Base-by-base conservation (phyloP, 2,329 filamentous ascomycete species). In the Thelonectria olida region DNA sequence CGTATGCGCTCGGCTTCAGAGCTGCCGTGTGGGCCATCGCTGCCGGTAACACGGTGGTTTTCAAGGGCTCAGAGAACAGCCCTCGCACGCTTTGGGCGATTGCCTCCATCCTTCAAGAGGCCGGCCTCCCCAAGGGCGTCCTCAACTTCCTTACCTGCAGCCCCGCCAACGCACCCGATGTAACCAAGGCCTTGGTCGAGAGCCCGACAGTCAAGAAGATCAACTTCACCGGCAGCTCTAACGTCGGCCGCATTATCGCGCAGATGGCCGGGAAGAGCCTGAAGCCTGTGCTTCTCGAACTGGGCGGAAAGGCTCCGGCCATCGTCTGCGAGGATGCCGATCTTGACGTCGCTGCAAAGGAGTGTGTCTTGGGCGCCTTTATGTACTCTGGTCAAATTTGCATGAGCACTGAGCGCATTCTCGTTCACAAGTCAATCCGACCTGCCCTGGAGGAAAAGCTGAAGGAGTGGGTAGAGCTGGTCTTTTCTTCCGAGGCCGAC, bases 311-410 rank as follows among this genome's bases (percentile, higher is more conserved):
- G 65, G 76, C 74, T 2, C 75, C 75, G 2, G 73, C 78, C 3
- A 70, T 84, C 5, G 77, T 84, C 0, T 73, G 80, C 7, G 72
- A 76, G 31, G 81, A 84, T 60, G 81, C 81, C 0, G 76, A 84
- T 61, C 65, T 84, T 2, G 74, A 78, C 25, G 74, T 76, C 48
- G 80, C 81, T 0, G 79, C 77, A 1, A 52, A 64, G 15, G 57
- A 72, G 13, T 72, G 71, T 42, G 64, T 62, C 2, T 23, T 62
- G 4, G 71, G 70, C 4, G 67, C 70, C 0, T 72, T 66, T 48
- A 69, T 92, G 62, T 85, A 94, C 74, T 81, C 82, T 2, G 92
- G 92, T 0, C 92, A 96, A 79, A 88, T 95, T 44, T 96, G 92
- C 82, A 95, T 96, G 92, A 90, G 90, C 76, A 81, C 84, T 25